Conservation (phyloP, 257 asterid species). For the Jasminum sambac region DNA sequence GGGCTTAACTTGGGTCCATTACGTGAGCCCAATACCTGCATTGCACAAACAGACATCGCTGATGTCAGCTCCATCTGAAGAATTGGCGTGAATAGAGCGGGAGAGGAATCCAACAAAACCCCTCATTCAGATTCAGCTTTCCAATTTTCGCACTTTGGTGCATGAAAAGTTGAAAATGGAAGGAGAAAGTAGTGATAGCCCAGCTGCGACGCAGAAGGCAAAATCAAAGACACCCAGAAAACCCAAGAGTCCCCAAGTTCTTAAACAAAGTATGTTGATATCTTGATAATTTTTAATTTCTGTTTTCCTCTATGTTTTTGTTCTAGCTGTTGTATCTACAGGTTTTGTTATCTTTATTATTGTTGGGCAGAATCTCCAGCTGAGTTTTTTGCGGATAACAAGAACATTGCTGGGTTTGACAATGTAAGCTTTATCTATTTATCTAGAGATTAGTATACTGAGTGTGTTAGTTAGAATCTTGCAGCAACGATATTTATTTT, state of each 20-base stretch:
- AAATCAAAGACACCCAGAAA: constrained; percentile 64
- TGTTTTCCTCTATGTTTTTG: neutral
- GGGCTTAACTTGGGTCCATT: no score
- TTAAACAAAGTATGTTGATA: constrained; percentile 61
- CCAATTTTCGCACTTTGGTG: constrained; percentile 5
- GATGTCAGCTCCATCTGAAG: neutral
- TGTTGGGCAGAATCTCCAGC: constrained; percentile 84
- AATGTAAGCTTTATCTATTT: constrained; percentile 52
- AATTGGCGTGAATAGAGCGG: constrained; percentile 21
- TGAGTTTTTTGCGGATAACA: constrained; percentile 92
- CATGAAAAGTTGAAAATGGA: constrained; percentile 41
- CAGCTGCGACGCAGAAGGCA: constrained; percentile 45
- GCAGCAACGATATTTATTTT: neutral
- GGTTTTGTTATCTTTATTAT: constrained; percentile 1
- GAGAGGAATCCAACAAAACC: constrained; percentile 4
- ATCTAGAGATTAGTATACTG: neutral
- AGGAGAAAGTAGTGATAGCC: constrained; percentile 57
- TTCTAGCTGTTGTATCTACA: neutral
- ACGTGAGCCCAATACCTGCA: neutral
- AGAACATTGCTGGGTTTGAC: constrained; percentile 95
- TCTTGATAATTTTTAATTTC: neutral
- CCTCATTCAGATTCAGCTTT: neutral
- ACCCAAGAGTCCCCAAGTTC: constrained; percentile 59
- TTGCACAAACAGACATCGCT: neutral
- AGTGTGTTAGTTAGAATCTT: neutral